phyloP scores from a whole-genome alignment of 2,329 filamentous ascomycete genomes.

The Aspergillus amoenus region DNA sequence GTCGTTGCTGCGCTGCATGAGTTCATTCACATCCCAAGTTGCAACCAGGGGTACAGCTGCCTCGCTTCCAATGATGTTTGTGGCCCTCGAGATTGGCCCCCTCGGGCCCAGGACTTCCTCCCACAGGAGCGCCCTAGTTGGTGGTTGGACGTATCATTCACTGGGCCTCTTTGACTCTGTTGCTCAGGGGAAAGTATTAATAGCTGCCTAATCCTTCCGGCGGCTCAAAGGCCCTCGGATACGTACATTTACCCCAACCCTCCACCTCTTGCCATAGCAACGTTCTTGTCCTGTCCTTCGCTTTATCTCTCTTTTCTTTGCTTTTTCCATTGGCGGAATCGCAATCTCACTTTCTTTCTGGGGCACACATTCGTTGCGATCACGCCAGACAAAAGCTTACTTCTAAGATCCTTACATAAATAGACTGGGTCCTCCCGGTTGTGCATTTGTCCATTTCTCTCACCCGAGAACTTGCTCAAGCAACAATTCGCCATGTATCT shows the following conservation, averaged over 20 bases:
- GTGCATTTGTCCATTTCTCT: neutral
- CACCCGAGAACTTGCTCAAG: neutral
- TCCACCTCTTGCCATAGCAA: slow-evolving; percentile 8
- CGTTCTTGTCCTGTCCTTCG: slow-evolving; percentile 9
- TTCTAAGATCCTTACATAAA: slow-evolving; percentile 9
- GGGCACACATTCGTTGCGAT: slow-evolving; percentile 6
- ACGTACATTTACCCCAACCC: neutral
- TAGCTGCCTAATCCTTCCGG: neutral
- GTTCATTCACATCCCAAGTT: slow-evolving; percentile 1
- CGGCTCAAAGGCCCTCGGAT: slow-evolving; percentile 2
- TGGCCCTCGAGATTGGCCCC: slow-evolving; percentile 4
- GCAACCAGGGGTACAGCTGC: slow-evolving; percentile 13
- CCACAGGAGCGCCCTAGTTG: neutral
- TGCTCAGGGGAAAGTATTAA: slow-evolving; percentile 6
- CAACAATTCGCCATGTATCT: slow-evolving; percentile 27
- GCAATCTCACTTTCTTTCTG: slow-evolving; percentile 5
- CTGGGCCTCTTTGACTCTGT: neutral
- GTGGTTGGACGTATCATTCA: neutral
- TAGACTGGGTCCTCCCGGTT: neutral
- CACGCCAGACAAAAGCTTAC: slow-evolving; percentile 8
- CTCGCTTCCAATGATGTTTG: slow-evolving; percentile 14
- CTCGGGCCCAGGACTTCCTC: neutral
- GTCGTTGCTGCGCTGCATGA: neutral
- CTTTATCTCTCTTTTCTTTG: slow-evolving; percentile 1
- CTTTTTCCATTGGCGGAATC: slow-evolving; percentile 1